These are phyloP conservation scores for Lactarius quietus DNA, from an alignment of 768 basidiomycete species.

Conservation along the genomic window DNA sequence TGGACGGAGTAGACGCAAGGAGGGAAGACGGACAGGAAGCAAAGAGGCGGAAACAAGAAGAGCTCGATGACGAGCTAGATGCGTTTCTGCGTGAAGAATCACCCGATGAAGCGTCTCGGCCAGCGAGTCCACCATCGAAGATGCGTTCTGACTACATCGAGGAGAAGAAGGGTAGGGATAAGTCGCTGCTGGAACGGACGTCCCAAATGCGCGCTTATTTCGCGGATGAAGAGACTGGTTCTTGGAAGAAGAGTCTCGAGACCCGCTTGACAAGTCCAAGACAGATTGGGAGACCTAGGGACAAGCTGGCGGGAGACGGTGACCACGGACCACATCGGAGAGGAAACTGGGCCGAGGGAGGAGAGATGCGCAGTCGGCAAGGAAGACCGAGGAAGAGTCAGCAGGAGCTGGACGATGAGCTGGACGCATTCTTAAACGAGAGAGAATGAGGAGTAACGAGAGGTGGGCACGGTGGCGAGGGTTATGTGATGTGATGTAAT, in stretches of 20 bases:
- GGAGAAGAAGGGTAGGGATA: constrained; percentile 35
- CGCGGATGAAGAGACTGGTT: constrained; percentile 24
- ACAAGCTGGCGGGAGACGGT: constrained; percentile 24
- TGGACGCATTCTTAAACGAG: constrained; percentile 71
- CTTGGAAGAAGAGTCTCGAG: constrained; percentile 42
- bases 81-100: constrained; percentile 54
- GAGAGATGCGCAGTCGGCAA: constrained; percentile 33
- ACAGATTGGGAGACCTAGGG: constrained; percentile 24
- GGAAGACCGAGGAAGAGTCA: constrained; percentile 53
- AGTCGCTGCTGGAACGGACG: constrained; percentile 56
- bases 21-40: constrained; percentile 24
- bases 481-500: constrained; percentile 13
- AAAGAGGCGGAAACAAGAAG: constrained; percentile 37
- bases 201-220: constrained; percentile 43
- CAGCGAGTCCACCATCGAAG: constrained; percentile 48
- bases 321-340: constrained; percentile 1
- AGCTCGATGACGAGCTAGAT: constrained; percentile 67
- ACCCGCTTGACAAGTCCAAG: constrained; percentile 34
- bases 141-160: constrained; percentile 66
- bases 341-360: constrained; percentile 21
- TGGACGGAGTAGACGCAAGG: constrained; percentile 46
- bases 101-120: constrained; percentile 28
- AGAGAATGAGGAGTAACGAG: constrained; percentile 13
- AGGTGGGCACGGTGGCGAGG: not conserved
- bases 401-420: constrained; percentile 78